Base-by-base conservation (phyloP, 352 stramenopile genomes). In the Phytophthora colocasiae region DNA sequence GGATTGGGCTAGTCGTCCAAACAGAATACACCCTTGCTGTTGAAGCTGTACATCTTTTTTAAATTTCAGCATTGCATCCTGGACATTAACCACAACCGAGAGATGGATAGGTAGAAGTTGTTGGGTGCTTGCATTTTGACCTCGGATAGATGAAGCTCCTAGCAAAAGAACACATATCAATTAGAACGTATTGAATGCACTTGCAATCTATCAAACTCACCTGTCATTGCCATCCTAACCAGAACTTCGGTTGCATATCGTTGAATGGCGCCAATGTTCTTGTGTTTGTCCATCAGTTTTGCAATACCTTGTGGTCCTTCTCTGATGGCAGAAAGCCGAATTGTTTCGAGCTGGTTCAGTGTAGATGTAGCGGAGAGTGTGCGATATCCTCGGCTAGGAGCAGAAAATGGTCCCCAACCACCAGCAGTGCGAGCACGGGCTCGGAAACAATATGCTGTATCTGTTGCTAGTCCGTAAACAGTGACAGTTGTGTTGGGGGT, bases 371-470 rank as follows among this genome's bases (percentile, higher is more conserved):
- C 72, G 1, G 80, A 80, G 0, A 45, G 62, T 2, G 85, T 92
- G 9, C 81, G 70, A 57, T 87, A 80, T 9, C 58, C 57, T 22
- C 41, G 12, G 8, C 69, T 81, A 2, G 56, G 19, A 1, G n/a
- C n/a, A 0, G 82, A 92, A 49, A 87, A 91, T 10, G 80, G 75
- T 0, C 84, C 81, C 86, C 84, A 94, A 1, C 84, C 86, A 0
- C 86, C 84, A 22, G 75, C 75, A 34, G 70, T 85, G 10, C 80
- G 58, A 17, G 86, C 86, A 19, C 82, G 79, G 32, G 81, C 71
- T 43, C 84, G 82, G 49, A 93, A 91, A 43, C 81, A 78, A 54
- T 87, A 92, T 3, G 63, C 62, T 14, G 69, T 71, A 29, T 93
- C 84, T 6, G 64, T 65, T 5, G 27, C 29, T 12, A 93, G 60